Base-by-base conservation (phyloP, 139 green algal genomes). In the Protoeuglena noctilucae region DNA sequence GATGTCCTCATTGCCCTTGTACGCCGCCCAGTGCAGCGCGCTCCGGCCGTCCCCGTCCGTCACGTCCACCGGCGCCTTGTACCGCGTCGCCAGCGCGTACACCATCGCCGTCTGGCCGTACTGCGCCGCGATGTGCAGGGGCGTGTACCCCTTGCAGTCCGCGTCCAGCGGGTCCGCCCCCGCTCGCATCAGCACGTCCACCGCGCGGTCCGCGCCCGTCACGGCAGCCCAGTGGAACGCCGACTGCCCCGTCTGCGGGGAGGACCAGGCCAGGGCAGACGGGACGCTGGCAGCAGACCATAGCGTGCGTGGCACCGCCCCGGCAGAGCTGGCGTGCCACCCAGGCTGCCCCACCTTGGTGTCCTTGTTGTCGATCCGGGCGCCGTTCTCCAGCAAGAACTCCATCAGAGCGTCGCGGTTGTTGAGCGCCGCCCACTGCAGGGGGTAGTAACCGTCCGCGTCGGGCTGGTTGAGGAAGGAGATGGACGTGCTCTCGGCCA, bases 361-460 rank as follows among this genome's bases (percentile, higher is more conserved):
- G 34, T 43, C 34, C 34, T 43, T 12, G 9, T 43, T 7, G 34
- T 43, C 9, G 9, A 43, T 7, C 34, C 9, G 9, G 34, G 34
- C 17, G n/a, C 22, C 28, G 34, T 12, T 19, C 34, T 43, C 51
- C 2, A 95, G 46, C 14, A 96, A 61, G 28, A 76, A 86, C 2
- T 54, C 78, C 6, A 75, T 63, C 12, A 84, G 69, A 1, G 64
- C 68, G 4, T 87, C 71, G 4, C 81, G 71, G 57, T 94, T 93
- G 78, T 96, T 96, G 17, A 96, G 68, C 3, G 87, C 82, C 1
- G 85, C 88, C 88, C 88, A 96, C 54, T 96, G 82, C 26, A 89
- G 60, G 1, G 68, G 61, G 57, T 56, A 68, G 55, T 72, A 75
- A 22, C 73, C 69, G 52, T 66, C 34, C 34, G 7, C 34, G 34